These are phyloP conservation scores for Fagus sylvatica DNA, from an alignment of 306 rosid species.

Conservation along the genomic window DNA sequence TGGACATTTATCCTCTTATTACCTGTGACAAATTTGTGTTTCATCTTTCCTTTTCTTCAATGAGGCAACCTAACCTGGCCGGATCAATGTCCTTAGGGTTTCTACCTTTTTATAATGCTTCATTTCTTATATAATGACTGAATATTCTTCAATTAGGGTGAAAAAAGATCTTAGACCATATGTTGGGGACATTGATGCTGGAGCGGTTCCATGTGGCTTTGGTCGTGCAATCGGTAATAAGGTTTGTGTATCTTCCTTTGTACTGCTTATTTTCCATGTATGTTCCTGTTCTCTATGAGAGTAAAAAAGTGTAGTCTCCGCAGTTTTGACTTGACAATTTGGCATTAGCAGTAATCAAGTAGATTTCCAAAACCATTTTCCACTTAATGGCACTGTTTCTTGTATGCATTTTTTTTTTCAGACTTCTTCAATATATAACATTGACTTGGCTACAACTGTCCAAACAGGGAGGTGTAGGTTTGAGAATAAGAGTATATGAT, in stretches of 20 bases:
- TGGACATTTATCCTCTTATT: constrained; percentile 15
- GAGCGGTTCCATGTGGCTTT: constrained; percentile 96
- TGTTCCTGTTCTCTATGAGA: too few species aligned
- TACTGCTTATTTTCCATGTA: constrained; percentile 2
- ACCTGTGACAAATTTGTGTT: constrained; percentile 7
- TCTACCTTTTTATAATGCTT: constrained; percentile 18
- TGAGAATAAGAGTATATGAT: constrained; percentile 95
- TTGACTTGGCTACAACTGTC: constrained; percentile 34
- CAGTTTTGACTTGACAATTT: too few species aligned
- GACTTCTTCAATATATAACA: constrained; percentile 19
- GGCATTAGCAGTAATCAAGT: neutral
- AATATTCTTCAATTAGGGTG: constrained; percentile 66
- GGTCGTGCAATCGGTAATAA: constrained; percentile 98
- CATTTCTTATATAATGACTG: constrained; percentile 33
- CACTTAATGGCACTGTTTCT: neutral
- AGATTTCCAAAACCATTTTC: neutral
- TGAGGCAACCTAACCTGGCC: constrained; percentile 5
- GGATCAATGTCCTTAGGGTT: constrained; percentile 6
- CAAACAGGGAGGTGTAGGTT: constrained; percentile 96
- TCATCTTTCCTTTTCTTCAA: constrained; percentile 19
- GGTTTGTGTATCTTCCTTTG: constrained; percentile 55
- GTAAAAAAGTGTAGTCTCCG: too few species aligned
- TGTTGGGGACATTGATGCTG: constrained; percentile 94
- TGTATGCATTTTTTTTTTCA: neutral
- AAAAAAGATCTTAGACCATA: constrained; percentile 85